phyloP scores from a whole-genome alignment of 176 grass and related monocot species.

The Sorghum bicolor region DNA sequence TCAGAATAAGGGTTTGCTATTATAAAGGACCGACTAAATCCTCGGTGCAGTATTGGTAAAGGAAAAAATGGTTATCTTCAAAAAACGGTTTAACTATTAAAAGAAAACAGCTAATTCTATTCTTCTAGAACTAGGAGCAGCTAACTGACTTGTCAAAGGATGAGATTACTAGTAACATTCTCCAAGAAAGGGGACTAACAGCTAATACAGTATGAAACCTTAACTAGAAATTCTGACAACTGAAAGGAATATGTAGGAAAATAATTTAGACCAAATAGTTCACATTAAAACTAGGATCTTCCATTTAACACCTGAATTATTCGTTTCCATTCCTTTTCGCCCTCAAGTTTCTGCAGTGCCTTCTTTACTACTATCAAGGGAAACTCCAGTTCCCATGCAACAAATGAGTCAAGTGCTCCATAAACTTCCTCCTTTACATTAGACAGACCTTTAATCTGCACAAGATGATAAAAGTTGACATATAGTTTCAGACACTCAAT shows the following conservation, averaged over 20 bases:
- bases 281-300: neutral
- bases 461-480: neutral
- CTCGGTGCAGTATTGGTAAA: neutral
- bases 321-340: slow-evolving; percentile 95
- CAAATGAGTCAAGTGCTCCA: slow-evolving; percentile 91
- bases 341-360: slow-evolving; percentile 76
- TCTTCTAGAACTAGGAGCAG: neutral
- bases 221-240: neutral
- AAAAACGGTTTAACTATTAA: neutral
- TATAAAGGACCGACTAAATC: neutral
- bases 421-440: slow-evolving; percentile 98
- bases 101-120: neutral
- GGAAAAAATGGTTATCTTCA: neutral
- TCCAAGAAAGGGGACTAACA: neutral
- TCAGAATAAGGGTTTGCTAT: neutral
- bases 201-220: neutral
- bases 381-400: slow-evolving; percentile 99
- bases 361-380: slow-evolving; percentile 96
- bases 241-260: neutral
- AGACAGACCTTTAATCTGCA: slow-evolving; percentile 81
- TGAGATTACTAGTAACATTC: neutral
- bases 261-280: neutral
- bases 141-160: too few relatives aligned
- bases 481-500: slow-evolving; percentile 8
- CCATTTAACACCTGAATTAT: slow-evolving; percentile 74